Evolutionary conservation across 2,329 filamentous ascomycete species (phyloP).

Genomic region (Geosmithia morbida): DNA sequence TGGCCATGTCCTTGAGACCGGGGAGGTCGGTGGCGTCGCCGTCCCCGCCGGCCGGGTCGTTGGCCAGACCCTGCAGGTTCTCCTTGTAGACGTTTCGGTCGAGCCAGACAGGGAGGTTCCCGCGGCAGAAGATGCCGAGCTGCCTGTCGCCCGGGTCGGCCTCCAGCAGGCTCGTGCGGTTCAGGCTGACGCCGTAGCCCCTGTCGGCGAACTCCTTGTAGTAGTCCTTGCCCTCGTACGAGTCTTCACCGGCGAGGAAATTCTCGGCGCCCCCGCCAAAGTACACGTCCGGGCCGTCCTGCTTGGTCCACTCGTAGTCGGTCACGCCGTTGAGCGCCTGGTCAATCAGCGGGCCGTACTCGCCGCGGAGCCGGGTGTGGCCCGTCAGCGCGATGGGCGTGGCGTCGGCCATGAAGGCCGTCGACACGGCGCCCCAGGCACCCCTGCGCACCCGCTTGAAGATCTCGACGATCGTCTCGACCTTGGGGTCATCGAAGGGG

Average conservation of each 20-base stretch:
- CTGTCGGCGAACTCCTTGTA: conserved; percentile 62
- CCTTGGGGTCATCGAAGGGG: conserved; percentile 70
- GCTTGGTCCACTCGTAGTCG: conserved; percentile 72
- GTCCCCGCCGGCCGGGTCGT: conserved; percentile 53
- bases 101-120: conserved; percentile 71
- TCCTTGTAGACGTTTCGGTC: conserved; percentile 69
- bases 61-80: conserved; percentile 51
- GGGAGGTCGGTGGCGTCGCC: conserved; percentile 59
- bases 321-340: conserved; percentile 60
- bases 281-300: conserved; percentile 62
- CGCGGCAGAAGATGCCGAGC: conserved; percentile 64
- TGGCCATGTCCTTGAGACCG: conserved; percentile 77
- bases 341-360: conserved; percentile 61
- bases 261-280: conserved; percentile 76
- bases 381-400: conserved; percentile 63
- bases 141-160: conserved; percentile 45
- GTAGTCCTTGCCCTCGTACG: conserved; percentile 61
- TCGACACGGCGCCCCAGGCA: conserved; percentile 55
- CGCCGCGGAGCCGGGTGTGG: conserved; percentile 55
- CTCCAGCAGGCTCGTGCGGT: conserved; percentile 55
- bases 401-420: conserved; percentile 70
- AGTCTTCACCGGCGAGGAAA: conserved; percentile 51
- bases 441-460: conserved; percentile 53
- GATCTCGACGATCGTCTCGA: conserved; percentile 71
- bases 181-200: conserved; percentile 57